These are phyloP conservation scores for Xylaria acuta DNA, from an alignment of 495 filamentous ascomycete genomes.

Conservation along the genomic window DNA sequence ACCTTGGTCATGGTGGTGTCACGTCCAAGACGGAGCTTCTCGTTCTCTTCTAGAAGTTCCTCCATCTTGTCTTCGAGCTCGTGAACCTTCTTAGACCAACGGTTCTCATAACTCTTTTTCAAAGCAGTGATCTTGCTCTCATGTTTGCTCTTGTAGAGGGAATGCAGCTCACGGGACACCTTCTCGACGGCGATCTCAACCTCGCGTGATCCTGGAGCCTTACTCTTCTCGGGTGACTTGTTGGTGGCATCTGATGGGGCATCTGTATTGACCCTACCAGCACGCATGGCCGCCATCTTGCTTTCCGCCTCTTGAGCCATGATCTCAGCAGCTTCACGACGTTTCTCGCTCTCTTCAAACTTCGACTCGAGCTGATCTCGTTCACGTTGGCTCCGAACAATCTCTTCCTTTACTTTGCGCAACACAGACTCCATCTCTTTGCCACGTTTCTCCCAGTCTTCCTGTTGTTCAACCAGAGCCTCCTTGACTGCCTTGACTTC, in stretches of 20 bases:
- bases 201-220: constrained; percentile 47
- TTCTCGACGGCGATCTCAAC: constrained; percentile 91
- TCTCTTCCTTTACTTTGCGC: constrained; percentile 78
- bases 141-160: constrained; percentile 95
- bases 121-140: constrained; percentile 92
- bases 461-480: constrained; percentile 74
- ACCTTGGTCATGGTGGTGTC: constrained; percentile 70
- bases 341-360: constrained; percentile 76
- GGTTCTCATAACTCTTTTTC: constrained; percentile 91
- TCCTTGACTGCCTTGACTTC: constrained; percentile 74
- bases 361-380: constrained; percentile 73
- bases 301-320: constrained; percentile 75
- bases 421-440: constrained; percentile 85
- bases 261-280: constrained; percentile 53
- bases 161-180: constrained; percentile 86
- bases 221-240: constrained; percentile 41
- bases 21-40: constrained; percentile 68
- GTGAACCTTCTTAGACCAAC: constrained; percentile 83
- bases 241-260: constrained; percentile 32
- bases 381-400: constrained; percentile 75
- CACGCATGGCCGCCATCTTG: constrained; percentile 71
- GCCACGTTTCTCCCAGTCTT: constrained; percentile 81
- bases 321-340: constrained; percentile 67
- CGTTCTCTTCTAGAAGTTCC: constrained; percentile 72
- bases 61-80: constrained; percentile 76